Conservation (phyloP, 169 alveolate genomes). For the Cyclospora cayetanensis region DNA sequence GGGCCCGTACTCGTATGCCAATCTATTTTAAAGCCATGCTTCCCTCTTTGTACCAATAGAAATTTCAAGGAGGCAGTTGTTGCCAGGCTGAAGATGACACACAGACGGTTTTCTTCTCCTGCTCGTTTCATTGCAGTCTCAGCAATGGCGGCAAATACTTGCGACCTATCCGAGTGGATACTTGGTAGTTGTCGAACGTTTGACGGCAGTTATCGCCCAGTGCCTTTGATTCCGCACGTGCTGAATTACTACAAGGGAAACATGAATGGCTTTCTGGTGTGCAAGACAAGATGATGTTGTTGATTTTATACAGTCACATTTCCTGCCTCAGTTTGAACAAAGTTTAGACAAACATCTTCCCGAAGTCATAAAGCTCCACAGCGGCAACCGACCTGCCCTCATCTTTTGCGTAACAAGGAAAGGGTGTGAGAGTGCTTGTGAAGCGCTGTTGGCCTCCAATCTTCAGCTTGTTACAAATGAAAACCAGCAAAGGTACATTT, state of each 20-base stretch:
- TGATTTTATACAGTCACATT: too few relatives aligned
- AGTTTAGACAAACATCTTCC: not conserved
- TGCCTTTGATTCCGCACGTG: slow-evolving; percentile 82
- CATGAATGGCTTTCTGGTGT: not conserved
- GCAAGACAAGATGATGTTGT: not conserved
- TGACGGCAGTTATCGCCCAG: slow-evolving; percentile 89
- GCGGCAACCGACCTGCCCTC: slow-evolving; percentile 76
- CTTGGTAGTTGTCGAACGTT: slow-evolving; percentile 74
- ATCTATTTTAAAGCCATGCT: too few relatives aligned
- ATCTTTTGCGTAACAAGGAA: slow-evolving; percentile 80
- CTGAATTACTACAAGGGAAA: not conserved
- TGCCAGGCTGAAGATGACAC: not conserved
- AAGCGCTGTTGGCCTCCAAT: slow-evolving; percentile 58
- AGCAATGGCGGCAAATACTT: not conserved
- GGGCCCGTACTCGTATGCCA: not conserved
- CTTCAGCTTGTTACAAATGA: slow-evolving; percentile 60
- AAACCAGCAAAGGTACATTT: not conserved
- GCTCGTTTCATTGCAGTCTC: not conserved
- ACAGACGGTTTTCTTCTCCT: not conserved
- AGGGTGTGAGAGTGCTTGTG: slow-evolving; percentile 76
- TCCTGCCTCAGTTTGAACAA: not conserved
- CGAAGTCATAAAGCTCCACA: slow-evolving; percentile 68
- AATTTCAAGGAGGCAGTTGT: not conserved
- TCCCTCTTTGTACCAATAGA: too few relatives aligned
- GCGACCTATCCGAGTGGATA: not conserved